These are phyloP conservation scores for Guyanaporus albipodus DNA, from an alignment of 768 basidiomycete species.

Conservation along the genomic window DNA sequence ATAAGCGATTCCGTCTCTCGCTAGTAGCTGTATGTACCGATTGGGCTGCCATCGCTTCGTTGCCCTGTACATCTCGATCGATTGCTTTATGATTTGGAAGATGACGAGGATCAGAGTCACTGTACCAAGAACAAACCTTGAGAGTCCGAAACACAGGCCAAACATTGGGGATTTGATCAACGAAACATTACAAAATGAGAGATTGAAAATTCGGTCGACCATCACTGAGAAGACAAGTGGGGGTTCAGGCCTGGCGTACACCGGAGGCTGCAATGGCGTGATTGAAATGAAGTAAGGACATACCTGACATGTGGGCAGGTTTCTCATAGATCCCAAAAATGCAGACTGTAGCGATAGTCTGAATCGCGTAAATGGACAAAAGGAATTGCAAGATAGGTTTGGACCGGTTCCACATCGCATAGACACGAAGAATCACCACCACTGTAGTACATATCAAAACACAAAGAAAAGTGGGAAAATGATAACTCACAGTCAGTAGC, in stretches of 20 bases:
- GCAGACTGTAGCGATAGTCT: neutral
- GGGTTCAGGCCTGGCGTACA: no score
- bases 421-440: conserved; percentile 13
- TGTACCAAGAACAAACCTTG: neutral
- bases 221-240: no score
- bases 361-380: neutral
- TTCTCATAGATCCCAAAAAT: conserved; percentile 8
- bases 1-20: conserved; percentile 6
- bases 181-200: conserved; percentile 1
- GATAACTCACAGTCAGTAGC: conserved; percentile 9
- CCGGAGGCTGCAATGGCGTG: neutral
- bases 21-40: neutral
- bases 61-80: neutral
- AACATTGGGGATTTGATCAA: neutral
- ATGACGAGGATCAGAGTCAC: neutral
- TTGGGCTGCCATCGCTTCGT: conserved; percentile 2
- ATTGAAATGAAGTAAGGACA: neutral
- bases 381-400: conserved; percentile 4
- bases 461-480: no score
- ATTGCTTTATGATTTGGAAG: conserved; percentile 1
- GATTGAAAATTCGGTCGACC: neutral
- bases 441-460: neutral
- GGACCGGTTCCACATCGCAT: conserved; percentile 13
- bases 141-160: neutral
- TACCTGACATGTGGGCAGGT: conserved; percentile 4